Base-by-base conservation (phyloP, 371 early-diverging fungal species). In the Rhizomucor pusillus region DNA sequence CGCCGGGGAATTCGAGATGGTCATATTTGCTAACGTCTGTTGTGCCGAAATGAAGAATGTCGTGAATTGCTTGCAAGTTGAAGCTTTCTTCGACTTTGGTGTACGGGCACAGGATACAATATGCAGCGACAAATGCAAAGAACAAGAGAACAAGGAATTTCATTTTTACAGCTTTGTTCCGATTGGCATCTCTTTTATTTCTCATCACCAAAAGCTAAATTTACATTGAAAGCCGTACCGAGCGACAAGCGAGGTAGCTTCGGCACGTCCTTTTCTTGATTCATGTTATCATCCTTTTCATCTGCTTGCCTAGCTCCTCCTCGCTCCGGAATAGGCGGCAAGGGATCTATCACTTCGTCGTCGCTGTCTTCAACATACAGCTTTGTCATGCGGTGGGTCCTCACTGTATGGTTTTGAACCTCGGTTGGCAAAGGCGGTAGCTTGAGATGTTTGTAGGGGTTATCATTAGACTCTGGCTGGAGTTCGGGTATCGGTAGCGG, bases 1-100 rank as follows among this genome's bases (percentile, higher is more conserved):
- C 95, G 10, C 98, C 98, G 1, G 97, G 95, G 61, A 92, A 96
- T 47, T 76, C 79, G 22, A 89, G 54, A 67, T 93, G 94, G 65
- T 93, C 94, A 61, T 76, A 94, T 13, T 66, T 49, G 11, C 59
- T 45, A 14, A 81, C 54, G 20, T 69, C 61, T 29, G n/a, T n/a
- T 13, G 64, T 50, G 18, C 69, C 70, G 57, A 76, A 70, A 40
- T 79, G 76, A 47, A 94, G 52, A 24, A 97, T 74, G 68, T 98
- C 97, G 64, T 95, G 92, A 3, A 81, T 81, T 2, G 97, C 96
- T 67, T 98, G 98, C 41, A 92, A 50, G 62, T 90, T 91, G 73
- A 98, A 98, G 58, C 91, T 91, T 64, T 98, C 98, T 69, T 98
- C 97, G 29, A 98, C 97, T 71, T 97, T 95, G 44, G 93, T 92